Base-by-base conservation (phyloP, 2,329 filamentous ascomycete genomes). In the Anisogramma anomala region DNA sequence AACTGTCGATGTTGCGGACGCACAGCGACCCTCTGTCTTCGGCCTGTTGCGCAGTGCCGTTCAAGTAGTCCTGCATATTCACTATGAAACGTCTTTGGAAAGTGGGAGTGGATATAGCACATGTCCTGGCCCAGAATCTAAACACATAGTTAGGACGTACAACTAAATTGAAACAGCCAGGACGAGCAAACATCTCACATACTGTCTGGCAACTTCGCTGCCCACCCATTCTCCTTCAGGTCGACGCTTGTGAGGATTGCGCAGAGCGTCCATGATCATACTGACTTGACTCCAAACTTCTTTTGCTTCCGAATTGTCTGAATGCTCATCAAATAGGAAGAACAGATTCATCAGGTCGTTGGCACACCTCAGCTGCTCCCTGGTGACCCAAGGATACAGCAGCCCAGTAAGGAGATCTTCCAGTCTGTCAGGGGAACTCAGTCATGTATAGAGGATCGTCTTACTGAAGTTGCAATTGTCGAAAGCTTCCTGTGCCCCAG, bases 281-380 rank as follows among this genome's bases (percentile, higher is more conserved):
- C 26, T 20, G 1, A 36, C 47, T 19, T 51, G 40, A 3, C 32
- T 5, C n/a, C 39, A 25, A 0, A 46, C 44, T 5, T 51, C 46
- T 1, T 34, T 23, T 2, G 43, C 34, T 2, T 32, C 31, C 0
- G 43, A 35, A 7, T 43, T 36, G 39, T 55, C 53, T 0, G 53
- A 50, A 33, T 48, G 38, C 34, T 55, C 53, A 27, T 55, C 53
- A 7, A 53, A 48, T 22, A 54, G 43, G 34, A 55, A 56, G 39
- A 54, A 54, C 14, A 55, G 37, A 34, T 55, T 50, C 52, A 55
- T 54, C 3, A 54, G 33, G 27, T 55, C 53, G 22, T 49, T 54
- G 17, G 18, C 41, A 10, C 41, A 43, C 13, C 43, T 42, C 4
- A 48, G 32, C 14, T 48, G 45, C 1, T 49, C 50, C 50, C 39